Conservation (phyloP, 2,329 filamentous ascomycete species). For the Venturia aucupariae region DNA sequence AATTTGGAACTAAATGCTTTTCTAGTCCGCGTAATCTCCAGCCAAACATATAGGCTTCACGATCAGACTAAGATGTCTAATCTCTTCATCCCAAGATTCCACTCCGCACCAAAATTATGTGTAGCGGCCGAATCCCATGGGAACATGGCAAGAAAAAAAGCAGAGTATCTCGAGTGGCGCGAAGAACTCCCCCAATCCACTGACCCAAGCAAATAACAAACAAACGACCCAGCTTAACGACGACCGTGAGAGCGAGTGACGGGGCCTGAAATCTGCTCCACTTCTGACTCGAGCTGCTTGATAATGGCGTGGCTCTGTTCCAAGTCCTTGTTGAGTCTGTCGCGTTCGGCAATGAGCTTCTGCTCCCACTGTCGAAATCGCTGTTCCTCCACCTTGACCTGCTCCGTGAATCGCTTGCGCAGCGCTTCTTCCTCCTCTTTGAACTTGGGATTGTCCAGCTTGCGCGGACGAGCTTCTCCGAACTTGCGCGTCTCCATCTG, state of each 20-base stretch:
- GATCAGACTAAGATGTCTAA: not conserved
- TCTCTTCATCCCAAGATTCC: not conserved
- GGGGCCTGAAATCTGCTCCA: slow-evolving; percentile 86
- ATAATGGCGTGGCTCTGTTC: slow-evolving; percentile 90
- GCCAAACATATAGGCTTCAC: not conserved
- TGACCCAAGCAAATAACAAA: slow-evolving; percentile 5
- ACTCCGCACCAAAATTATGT: slow-evolving; percentile 3
- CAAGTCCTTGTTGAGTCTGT: slow-evolving; percentile 98
- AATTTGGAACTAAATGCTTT: not conserved
- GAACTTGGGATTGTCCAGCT: slow-evolving; percentile 99
- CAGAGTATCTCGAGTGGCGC: not conserved
- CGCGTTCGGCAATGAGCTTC: slow-evolving; percentile 97
- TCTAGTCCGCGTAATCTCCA: not conserved
- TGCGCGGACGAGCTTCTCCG: slow-evolving; percentile 90
- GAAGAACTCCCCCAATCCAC: not conserved
- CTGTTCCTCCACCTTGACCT: slow-evolving; percentile 99
- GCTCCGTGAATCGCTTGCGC: slow-evolving; percentile 97
- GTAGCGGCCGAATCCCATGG: not conserved
- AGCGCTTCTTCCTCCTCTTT: slow-evolving; percentile 99
- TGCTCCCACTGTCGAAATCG: slow-evolving; percentile 99
- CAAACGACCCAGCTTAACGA: slow-evolving; percentile 50
- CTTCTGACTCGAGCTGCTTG: slow-evolving; percentile 83
- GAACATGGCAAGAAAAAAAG: not conserved
- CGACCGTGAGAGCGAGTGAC: slow-evolving; percentile 86
- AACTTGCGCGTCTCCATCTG: slow-evolving; percentile 99